Conservation (phyloP, 108 stramenopile genomes). For the Bacterosira constricta region DNA sequence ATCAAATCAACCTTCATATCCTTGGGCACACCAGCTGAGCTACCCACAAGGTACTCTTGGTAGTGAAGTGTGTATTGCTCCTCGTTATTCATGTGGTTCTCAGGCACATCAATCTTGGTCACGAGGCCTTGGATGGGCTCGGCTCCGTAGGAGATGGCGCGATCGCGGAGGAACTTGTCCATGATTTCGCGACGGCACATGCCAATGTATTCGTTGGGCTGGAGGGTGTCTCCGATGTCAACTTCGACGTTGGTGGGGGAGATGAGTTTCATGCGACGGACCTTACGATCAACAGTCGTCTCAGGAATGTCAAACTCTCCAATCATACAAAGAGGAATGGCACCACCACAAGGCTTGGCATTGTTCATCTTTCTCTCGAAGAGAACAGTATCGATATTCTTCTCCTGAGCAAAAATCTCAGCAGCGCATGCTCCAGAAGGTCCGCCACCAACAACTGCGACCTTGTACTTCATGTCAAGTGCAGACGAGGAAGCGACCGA, state of each 20-base stretch:
- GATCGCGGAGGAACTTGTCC: constrained; percentile 95
- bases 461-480: constrained; percentile 90
- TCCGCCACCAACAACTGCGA: constrained; percentile 96
- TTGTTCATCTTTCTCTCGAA: constrained; percentile 99
- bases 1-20: constrained; percentile 90
- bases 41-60: constrained; percentile 75
- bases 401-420: constrained; percentile 95
- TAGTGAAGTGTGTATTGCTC: constrained; percentile 90
- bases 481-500: constrained; percentile 39
- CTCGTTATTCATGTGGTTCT: constrained; percentile 77
- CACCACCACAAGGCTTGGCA: constrained; percentile 99
- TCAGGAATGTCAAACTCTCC: constrained; percentile 97
- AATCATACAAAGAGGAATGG: constrained; percentile 99
- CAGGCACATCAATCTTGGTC: constrained; percentile 91
- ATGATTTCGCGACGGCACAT: constrained; percentile 98
- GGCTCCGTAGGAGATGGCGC: constrained; percentile 95
- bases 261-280: constrained; percentile 97
- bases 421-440: constrained; percentile 98
- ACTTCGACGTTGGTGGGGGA: constrained; percentile 96
- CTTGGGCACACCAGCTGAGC: constrained; percentile 74
- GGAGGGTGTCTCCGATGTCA: constrained; percentile 95
- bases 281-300: constrained; percentile 96
- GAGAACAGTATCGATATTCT: constrained; percentile 90
- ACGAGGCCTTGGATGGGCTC: constrained; percentile 93
- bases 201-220: constrained; percentile 98